Percentiles rank a stretch among this genome's conserved stretches.
These are phyloP conservation scores for Moesziomyces sp. DNA, from an alignment of 1,284 basidiomycete species.

Conservation along the genomic window DNA sequence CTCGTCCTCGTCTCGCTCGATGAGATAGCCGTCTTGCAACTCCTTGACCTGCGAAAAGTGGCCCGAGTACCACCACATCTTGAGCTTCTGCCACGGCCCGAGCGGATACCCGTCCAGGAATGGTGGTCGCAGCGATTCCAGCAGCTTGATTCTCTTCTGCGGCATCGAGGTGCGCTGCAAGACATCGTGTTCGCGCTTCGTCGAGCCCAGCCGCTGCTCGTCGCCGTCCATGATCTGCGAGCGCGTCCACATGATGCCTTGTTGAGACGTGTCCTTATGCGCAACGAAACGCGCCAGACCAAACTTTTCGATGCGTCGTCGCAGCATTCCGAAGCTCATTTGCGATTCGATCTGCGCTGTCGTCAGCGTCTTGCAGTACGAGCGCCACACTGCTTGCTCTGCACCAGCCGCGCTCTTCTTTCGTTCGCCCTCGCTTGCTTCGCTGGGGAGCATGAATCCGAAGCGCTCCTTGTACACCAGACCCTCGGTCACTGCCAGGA, in stretches of 20 bases:
- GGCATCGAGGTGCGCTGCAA: conserved; percentile 33
- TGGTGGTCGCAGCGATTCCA: conserved; percentile 62
- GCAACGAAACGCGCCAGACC: conserved; percentile 64
- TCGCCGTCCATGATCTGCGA: conserved; percentile 13
- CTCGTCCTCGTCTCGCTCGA: conserved; percentile 42
- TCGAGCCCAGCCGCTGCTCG: background rate
- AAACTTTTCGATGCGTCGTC: conserved; percentile 65
- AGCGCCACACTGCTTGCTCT: conserved; percentile 20
- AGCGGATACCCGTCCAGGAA: conserved; percentile 65
- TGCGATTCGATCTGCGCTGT: conserved; percentile 60
- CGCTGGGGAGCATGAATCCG: conserved; percentile 31
- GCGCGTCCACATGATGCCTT: conserved; percentile 56
- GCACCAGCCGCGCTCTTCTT: background rate
- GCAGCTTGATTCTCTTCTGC: conserved; percentile 47
- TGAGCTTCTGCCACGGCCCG: conserved; percentile 56
- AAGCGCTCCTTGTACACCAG: conserved; percentile 52
- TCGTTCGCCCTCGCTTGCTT: background rate
- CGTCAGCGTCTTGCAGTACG: conserved; percentile 46
- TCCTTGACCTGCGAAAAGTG: conserved; percentile 48
- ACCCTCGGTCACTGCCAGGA: conserved; percentile 63
- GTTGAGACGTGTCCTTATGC: conserved; percentile 61
- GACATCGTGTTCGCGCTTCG: conserved; percentile 13
- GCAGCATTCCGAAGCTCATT: conserved; percentile 55
- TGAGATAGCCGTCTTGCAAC: conserved; percentile 44
- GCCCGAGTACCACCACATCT: conserved; percentile 53